Percentiles rank a stretch among this genome's conserved stretches.
Conservation (phyloP, 768 basidiomycete species). For the Trametes punicea region DNA sequence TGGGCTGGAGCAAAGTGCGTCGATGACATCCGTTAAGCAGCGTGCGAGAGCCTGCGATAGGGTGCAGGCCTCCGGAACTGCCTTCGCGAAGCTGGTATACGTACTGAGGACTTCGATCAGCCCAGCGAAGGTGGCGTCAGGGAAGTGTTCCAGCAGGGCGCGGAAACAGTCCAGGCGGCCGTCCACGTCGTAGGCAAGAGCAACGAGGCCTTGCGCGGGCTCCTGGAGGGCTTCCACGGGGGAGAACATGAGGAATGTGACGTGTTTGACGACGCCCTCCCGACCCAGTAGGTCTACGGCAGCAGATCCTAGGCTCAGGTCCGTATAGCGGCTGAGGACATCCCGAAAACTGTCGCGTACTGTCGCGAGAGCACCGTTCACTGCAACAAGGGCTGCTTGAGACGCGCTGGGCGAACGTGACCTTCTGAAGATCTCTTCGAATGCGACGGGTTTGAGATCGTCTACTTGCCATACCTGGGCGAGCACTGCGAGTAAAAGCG, state of each 20-base stretch:
- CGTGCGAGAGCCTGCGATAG: slow-evolving; percentile 88
- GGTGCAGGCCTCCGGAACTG: slow-evolving; percentile 80
- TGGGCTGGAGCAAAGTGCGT: slow-evolving; percentile 72
- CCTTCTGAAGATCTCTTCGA: slow-evolving; percentile 36
- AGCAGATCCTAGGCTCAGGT: slow-evolving; percentile 51
- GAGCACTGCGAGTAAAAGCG: slow-evolving; percentile 54
- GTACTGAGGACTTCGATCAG: slow-evolving; percentile 62
- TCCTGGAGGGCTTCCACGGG: slow-evolving; percentile 72
- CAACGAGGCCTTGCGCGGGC: slow-evolving; percentile 76
- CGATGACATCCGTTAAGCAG: slow-evolving; percentile 90
- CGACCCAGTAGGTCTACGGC: slow-evolving; percentile 53
- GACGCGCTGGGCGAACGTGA: slow-evolving; percentile 20
- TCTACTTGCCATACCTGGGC: slow-evolving; percentile 68
- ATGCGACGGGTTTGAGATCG: slow-evolving; percentile 50
- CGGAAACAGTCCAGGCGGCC: slow-evolving; percentile 86
- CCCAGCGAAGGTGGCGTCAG: slow-evolving; percentile 66
- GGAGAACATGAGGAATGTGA: slow-evolving; percentile 74
- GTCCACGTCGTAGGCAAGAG: slow-evolving; percentile 87
- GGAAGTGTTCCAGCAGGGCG: slow-evolving; percentile 64
- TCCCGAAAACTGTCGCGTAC: slow-evolving; percentile 64
- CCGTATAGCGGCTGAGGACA: slow-evolving; percentile 60
- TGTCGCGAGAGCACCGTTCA: slow-evolving; percentile 58
- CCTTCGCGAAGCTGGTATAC: slow-evolving; percentile 60
- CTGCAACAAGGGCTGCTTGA: slow-evolving; percentile 41
- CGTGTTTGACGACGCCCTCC: slow-evolving; percentile 53